Percentiles rank a stretch among this genome's conserved stretches.
Conservation (phyloP, 1,284 basidiomycete species). For the Phellopilus nigrolimitatus region DNA sequence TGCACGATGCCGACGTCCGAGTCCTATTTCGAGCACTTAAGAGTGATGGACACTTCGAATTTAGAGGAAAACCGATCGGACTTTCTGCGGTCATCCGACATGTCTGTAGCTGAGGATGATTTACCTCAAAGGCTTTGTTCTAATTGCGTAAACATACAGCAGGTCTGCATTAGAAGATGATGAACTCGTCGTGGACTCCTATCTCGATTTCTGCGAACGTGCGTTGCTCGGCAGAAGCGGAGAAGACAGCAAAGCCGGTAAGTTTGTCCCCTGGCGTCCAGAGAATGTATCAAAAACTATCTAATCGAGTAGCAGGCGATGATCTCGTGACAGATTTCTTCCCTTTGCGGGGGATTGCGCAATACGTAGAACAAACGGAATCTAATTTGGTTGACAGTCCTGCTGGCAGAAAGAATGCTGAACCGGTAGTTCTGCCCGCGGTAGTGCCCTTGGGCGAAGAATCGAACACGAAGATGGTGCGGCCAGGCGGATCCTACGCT, state of each 20-base stretch:
- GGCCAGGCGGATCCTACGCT: slow-evolving; percentile 51
- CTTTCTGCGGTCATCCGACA: not conserved
- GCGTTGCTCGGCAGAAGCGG: slow-evolving; percentile 24
- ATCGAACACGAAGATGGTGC: slow-evolving; percentile 24
- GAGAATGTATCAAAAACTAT: not conserved
- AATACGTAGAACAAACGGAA: not conserved
- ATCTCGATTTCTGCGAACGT: slow-evolving; percentile 29
- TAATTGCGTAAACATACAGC: slow-evolving; percentile 7
- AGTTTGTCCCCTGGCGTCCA: not conserved
- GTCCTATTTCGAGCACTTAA: slow-evolving; percentile 49
- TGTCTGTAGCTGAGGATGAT: not conserved
- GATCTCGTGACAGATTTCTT: slow-evolving; percentile 22
- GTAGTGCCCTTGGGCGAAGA: slow-evolving; percentile 19
- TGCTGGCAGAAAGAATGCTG: not conserved
- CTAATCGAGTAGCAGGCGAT: not conserved
- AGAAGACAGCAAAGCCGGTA: slow-evolving; percentile 9
- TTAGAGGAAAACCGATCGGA: slow-evolving; percentile 20
- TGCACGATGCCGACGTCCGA: slow-evolving; percentile 54
- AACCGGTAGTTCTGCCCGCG: slow-evolving; percentile 10
- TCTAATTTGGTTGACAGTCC: not conserved
- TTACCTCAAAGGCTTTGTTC: not conserved
- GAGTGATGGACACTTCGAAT: slow-evolving; percentile 34
- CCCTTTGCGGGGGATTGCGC: slow-evolving; percentile 15
- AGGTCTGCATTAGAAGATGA: slow-evolving; percentile 8
- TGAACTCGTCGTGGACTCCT: slow-evolving; percentile 28